These are phyloP conservation scores for Penicillium sclerotigenum DNA, from an alignment of 2,329 filamentous ascomycete genomes.

Conservation along the genomic window DNA sequence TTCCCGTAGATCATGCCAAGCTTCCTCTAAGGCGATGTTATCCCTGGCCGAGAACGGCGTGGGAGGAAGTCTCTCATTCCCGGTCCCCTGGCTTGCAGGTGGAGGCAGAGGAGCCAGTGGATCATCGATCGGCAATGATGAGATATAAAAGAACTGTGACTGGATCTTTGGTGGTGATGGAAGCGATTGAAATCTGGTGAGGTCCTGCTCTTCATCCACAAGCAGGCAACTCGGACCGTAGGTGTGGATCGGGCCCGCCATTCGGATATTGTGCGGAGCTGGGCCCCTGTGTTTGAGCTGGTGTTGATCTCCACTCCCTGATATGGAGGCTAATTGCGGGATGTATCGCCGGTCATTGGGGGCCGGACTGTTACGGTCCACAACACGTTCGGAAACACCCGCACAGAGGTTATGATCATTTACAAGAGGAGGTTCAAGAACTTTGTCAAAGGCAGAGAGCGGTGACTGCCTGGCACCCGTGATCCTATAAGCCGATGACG, in stretches of 20 bases:
- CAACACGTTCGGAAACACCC: slow-evolving; percentile 7
- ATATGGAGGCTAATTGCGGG: slow-evolving; percentile 7
- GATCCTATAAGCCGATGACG: slow-evolving; percentile 31
- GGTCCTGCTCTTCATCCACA: slow-evolving; percentile 37
- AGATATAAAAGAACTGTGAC: slow-evolving; percentile 82
- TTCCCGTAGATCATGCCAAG: slow-evolving; percentile 63
- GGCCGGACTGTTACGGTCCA: slow-evolving; percentile 1
- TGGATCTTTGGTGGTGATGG: slow-evolving; percentile 57
- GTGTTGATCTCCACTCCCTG: slow-evolving; percentile 2
- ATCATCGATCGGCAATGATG: slow-evolving; percentile 79
- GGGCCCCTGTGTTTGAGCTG: neutral
- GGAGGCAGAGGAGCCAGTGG: slow-evolving; percentile 68
- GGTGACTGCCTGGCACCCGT: slow-evolving; percentile 3
- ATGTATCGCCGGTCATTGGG: slow-evolving; percentile 12
- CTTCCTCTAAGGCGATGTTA: slow-evolving; percentile 73
- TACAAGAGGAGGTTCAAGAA: neutral
- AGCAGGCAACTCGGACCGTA: slow-evolving; percentile 58
- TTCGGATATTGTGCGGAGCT: slow-evolving; percentile 15
- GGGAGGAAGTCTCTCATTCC: slow-evolving; percentile 58
- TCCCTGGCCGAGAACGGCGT: slow-evolving; percentile 77
- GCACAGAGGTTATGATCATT: neutral
- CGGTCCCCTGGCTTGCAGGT: slow-evolving; percentile 49
- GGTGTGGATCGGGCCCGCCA: slow-evolving; percentile 53
- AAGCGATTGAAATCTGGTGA: slow-evolving; percentile 30
- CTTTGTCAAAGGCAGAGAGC: neutral